Base-by-base conservation (phyloP, 768 basidiomycete species). In the Paxillus involutus region DNA sequence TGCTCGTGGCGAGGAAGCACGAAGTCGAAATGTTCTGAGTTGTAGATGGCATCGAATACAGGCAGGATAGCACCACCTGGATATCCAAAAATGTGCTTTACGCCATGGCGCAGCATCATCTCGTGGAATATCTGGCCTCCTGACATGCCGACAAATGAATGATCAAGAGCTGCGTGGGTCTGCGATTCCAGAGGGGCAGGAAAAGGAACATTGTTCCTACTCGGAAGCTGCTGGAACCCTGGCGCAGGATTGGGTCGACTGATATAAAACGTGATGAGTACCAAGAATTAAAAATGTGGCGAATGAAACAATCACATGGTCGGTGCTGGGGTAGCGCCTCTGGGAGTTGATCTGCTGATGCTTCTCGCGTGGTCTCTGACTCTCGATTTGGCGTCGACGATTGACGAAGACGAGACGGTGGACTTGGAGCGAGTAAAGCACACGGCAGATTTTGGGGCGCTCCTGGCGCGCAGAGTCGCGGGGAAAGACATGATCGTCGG, bases 1-100 rank as follows among this genome's bases (percentile, higher is more conserved):
- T 99, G 96, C 69, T 99, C 96, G 65, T 99, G 96, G 29, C 96
- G 83, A 13, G 96, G 96, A 14, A 98, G 84, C 56, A 99, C 80
- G 62, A 99, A 99, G 55, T 97, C 85, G 62, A 98, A 98, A 71
- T 97, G 88, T 3, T 85, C 81, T 7, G 94, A 96, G 71, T 96
- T 88, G 80, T 98, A 89, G 73, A 98, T 99, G 69, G 97, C 97
- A 71, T 99, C 96, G 73, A 98, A 99, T n/a, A 99, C 97, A 57
- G 96, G 97, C 35, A 98, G 84, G 71, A 98, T 98, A 40, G 96
- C 97, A 53, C 96, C 96, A 42, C 95, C 95, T 8, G 96, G 96
- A 73, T 98, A 99, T 36, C 96, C 96, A 64, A 99, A 98, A 44
- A 99, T 82, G 65, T 98, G 92, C 72, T 95, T 97, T 62, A 98